Percentiles rank a stretch among this genome's conserved stretches.
Evolutionary conservation across 495 filamentous ascomycete species (phyloP).

Genomic region (Talaromyces thailandensis): DNA sequence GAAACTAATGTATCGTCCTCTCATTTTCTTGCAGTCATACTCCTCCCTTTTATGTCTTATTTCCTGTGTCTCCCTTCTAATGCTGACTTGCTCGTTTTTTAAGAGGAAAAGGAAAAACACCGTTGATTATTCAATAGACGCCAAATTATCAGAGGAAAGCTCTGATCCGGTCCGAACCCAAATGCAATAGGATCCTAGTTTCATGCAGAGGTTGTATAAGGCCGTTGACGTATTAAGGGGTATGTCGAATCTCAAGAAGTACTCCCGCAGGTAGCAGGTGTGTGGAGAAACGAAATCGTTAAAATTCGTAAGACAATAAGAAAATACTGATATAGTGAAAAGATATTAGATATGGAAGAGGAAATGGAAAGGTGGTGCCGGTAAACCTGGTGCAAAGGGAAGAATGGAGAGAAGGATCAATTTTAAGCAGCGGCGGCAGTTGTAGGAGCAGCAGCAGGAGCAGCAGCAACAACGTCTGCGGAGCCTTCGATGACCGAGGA

Average conservation of each 20-base stretch:
- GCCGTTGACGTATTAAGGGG: slow-evolving; percentile 14
- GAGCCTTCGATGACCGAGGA: slow-evolving; percentile 40
- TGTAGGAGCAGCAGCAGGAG: slow-evolving; percentile 36
- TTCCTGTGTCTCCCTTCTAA: not conserved
- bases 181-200: slow-evolving; percentile 1
- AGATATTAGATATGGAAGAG: slow-evolving; percentile 4
- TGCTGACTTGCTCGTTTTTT: slow-evolving; percentile 13
- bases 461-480: slow-evolving; percentile 37
- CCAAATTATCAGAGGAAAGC: slow-evolving; percentile 19
- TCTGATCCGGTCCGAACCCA: slow-evolving; percentile 7
- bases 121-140: slow-evolving; percentile 9
- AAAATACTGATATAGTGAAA: slow-evolving; percentile 8
- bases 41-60: not conserved
- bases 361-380: slow-evolving; percentile 10
- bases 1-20: not conserved
- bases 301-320: not conserved
- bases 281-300: slow-evolving; percentile 9
- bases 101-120: slow-evolving; percentile 12
- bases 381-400: slow-evolving; percentile 27
- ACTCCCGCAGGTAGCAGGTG: not conserved
- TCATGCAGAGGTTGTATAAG: not conserved
- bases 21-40: not conserved
- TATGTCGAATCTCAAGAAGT: not conserved
- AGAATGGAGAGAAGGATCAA: slow-evolving; percentile 14
- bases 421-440: slow-evolving; percentile 46